These are phyloP conservation scores for Sabuloglossum arenarium DNA, from an alignment of 495 filamentous ascomycete species.

Conservation along the genomic window DNA sequence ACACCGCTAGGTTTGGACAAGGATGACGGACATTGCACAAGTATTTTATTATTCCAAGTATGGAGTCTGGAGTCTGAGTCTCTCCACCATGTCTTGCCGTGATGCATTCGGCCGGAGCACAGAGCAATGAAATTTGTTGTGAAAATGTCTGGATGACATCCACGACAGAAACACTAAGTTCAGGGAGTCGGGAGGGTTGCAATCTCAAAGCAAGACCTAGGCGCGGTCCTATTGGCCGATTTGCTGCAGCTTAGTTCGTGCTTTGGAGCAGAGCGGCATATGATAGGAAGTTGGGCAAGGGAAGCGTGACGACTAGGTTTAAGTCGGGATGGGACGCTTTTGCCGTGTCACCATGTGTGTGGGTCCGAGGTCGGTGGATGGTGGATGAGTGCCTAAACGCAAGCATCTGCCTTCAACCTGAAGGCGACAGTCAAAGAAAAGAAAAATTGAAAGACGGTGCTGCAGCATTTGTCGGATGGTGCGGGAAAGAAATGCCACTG, in stretches of 20 bases:
- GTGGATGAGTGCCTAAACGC: background rate
- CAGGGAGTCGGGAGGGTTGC: conserved; percentile 1
- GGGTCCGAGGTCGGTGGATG: background rate
- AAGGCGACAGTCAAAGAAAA: background rate
- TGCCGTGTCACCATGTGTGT: conserved; percentile 3
- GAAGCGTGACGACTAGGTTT: conserved; percentile 2
- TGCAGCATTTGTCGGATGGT: background rate
- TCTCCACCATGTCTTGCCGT: conserved; percentile 1
- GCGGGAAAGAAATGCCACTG: background rate
- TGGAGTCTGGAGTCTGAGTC: background rate
- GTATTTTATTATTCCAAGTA: background rate
- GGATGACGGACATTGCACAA: background rate
- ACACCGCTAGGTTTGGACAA: background rate
- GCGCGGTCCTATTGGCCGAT: background rate
- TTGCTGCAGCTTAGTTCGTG: conserved; percentile 1
- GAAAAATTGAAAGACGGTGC: background rate
- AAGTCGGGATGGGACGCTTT: background rate
- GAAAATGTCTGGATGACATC: background rate
- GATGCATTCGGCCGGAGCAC: conserved; percentile 1
- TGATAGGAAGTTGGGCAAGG: conserved; percentile 1
- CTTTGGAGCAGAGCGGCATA: conserved; percentile 1
- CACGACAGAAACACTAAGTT: background rate
- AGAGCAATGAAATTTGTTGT: background rate
- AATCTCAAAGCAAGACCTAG: background rate
- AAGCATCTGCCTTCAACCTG: background rate